Conservation (phyloP, 2,329 filamentous ascomycete species). For the Talaromyces pinophilus region DNA sequence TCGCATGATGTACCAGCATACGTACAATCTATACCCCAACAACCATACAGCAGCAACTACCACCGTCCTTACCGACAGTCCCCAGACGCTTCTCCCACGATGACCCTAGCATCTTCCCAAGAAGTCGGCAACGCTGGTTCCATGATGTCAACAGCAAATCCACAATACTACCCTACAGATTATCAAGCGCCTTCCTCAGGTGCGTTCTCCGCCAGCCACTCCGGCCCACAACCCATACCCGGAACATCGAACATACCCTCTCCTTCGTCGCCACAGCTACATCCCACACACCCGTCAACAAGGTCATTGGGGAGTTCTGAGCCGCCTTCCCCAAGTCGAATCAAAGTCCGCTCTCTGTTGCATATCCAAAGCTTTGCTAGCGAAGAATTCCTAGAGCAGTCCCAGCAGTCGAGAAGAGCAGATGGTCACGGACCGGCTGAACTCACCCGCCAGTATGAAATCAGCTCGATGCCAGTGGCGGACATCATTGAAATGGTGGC, state of each 20-base stretch:
- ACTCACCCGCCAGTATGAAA: conserved; percentile 73
- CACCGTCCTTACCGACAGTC: conserved; percentile 28
- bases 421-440: conserved; percentile 47
- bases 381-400: conserved; percentile 68
- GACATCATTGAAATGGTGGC: conserved; percentile 99
- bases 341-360: conserved; percentile 83
- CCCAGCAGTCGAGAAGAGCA: conserved; percentile 42
- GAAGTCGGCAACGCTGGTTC: conserved; percentile 4
- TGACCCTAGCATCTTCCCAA: conserved; percentile 17
- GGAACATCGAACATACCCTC: conserved; percentile 29
- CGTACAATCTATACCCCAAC: conserved; percentile 34
- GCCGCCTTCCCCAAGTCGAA: conserved; percentile 57
- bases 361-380: conserved; percentile 88
- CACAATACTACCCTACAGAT: conserved; percentile 15
- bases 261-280: conserved; percentile 49
- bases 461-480: conserved; percentile 93
- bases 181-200: background rate
- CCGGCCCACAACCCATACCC: conserved; percentile 8
- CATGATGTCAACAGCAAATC: conserved; percentile 1
- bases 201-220: background rate
- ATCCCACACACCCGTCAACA: conserved; percentile 48
- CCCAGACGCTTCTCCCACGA: conserved; percentile 25
- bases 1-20: conserved; percentile 41
- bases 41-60: conserved; percentile 29
- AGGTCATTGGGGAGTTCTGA: conserved; percentile 47